Evolutionary conservation across 495 filamentous ascomycete species (phyloP).

Genomic region (Tetracladium marchalianum): DNA sequence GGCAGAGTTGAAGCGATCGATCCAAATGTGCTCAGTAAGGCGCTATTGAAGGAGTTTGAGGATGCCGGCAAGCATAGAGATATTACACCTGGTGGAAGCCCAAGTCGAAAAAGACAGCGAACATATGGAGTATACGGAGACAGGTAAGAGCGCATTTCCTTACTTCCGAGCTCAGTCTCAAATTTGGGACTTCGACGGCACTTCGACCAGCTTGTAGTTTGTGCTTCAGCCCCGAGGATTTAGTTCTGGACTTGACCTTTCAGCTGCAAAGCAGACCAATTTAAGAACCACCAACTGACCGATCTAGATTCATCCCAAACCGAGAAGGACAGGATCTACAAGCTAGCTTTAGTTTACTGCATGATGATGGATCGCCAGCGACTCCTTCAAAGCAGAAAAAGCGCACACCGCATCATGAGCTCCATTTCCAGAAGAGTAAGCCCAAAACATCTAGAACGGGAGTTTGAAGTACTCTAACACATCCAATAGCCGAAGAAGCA

Average conservation of each 20-base stretch:
- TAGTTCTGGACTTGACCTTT: background rate
- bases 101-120: slow-evolving; percentile 77
- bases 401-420: slow-evolving; percentile 78
- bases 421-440: slow-evolving; percentile 90
- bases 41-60: slow-evolving; percentile 50
- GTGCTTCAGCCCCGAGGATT: background rate
- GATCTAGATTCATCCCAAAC: slow-evolving; percentile 84
- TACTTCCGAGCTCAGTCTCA: slow-evolving; percentile 46
- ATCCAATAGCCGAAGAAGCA: slow-evolving; percentile 74
- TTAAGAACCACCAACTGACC: slow-evolving; percentile 5
- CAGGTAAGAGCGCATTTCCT: slow-evolving; percentile 16
- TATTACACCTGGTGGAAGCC: slow-evolving; percentile 63
- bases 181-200: slow-evolving; percentile 2
- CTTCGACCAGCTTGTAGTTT: background rate
- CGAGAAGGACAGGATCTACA: slow-evolving; percentile 87
- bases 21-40: slow-evolving; percentile 49
- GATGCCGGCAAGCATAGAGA: slow-evolving; percentile 52
- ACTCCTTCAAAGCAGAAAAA: slow-evolving; percentile 78
- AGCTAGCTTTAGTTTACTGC: slow-evolving; percentile 80
- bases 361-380: slow-evolving; percentile 84
- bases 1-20: slow-evolving; percentile 26
- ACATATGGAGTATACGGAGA: slow-evolving; percentile 49
- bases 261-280: background rate
- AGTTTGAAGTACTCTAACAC: slow-evolving; percentile 28
- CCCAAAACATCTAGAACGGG: slow-evolving; percentile 1